Conservation (phyloP, 257 asterid species). For the Agastache rugosa region DNA sequence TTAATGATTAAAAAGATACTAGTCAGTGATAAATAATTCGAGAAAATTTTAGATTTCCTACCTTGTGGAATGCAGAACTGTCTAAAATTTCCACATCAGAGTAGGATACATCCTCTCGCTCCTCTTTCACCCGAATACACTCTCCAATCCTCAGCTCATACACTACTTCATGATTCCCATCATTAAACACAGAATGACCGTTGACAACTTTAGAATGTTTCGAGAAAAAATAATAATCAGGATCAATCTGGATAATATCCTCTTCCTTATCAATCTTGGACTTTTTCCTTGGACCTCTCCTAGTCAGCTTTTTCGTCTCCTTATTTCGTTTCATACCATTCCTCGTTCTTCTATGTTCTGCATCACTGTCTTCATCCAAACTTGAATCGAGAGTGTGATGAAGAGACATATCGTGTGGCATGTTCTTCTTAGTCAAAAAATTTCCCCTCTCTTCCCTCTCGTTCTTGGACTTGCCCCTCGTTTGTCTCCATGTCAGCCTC, state of each 20-base stretch:
- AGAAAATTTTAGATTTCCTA: constrained; percentile 16
- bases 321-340: constrained; percentile 9
- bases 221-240: not conserved
- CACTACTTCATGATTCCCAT: not conserved
- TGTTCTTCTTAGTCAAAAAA: not conserved
- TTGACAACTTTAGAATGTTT: not conserved
- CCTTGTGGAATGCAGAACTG: constrained; percentile 14
- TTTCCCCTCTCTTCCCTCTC: not conserved
- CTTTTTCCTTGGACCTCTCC: constrained; percentile 2
- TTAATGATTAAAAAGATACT: not conserved
- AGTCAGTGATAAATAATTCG: not conserved
- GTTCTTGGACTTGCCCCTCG: too few relatives aligned
- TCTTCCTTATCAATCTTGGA: constrained; percentile 24
- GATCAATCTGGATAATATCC: not conserved
- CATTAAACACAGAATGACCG: not conserved
- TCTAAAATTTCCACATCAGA: constrained; percentile 46
- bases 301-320: constrained; percentile 6
- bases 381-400: not conserved
- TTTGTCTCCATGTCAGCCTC: not conserved
- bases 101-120: constrained; percentile 24
- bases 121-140: not conserved
- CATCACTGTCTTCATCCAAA: constrained; percentile 23
- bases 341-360: constrained; percentile 33
- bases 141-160: constrained; percentile 19
- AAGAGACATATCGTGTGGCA: not conserved